Base-by-base conservation (phyloP, 108 stramenopile genomes). In the Pseudonitzschia pungens region DNA sequence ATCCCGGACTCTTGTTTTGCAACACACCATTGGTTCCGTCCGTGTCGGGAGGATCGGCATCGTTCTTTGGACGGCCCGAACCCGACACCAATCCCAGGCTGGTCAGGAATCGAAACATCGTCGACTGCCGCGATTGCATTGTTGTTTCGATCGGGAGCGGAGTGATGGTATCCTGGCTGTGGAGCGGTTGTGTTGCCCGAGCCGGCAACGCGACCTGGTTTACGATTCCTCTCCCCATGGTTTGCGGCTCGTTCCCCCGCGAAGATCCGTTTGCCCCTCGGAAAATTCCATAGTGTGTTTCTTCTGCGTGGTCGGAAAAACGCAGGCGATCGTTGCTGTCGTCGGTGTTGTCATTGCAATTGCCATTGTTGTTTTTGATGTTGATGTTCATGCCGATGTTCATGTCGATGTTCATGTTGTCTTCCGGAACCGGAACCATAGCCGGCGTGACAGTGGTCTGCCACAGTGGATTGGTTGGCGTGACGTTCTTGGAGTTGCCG, bases 101-200 rank as follows among this genome's bases (percentile, higher is more conserved):
- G 27, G 28, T 73, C 51, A 79, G 50, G 44, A 74, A 74, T 4
- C 74, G 74, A 65, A 83, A 83, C 53, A 83, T 59, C 26, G 78
- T 70, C 12, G 78, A 79, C 57, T 83, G 78, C 8, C 77, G 69
- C 7, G 62, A 21, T 43, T 65, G 58, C 57, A 83, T 27, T 0
- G 60, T 26, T 11, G 67, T 29, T 26, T 68, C 48, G 7, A 57
- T 40, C 21, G 70, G 69, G 6, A 69, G 40, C 22, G 68, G 70
- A 6, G 36, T 36, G 31, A 27, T 43, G 2, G 56, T 44, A 5
- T 82, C 76, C 7, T 51, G 72, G 48, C 15, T 1, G 12, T 55
- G 22, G 12, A 20, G 54, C 26, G 9, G 20, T 2, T 22, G 22
- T n/a, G n/a, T n/a, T n/a, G n/a, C n/a, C 43, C 11, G 29, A 7